Evolutionary conservation across 73 alveolate species (phyloP), one percentile per base, ranked within the genome.

Genomic region (Paramecium octaurelia): DNA sequence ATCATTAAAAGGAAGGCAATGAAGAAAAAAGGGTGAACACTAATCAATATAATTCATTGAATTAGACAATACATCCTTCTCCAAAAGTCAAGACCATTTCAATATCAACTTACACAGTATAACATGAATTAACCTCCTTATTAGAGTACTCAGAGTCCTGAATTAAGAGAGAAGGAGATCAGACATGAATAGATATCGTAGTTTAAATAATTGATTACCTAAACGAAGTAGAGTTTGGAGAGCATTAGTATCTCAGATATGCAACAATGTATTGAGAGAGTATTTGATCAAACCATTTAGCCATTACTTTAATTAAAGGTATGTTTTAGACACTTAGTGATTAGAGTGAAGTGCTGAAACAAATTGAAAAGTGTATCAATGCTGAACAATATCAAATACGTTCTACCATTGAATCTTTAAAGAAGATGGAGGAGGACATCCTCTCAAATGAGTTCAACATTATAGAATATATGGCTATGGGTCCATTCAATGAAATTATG

Each of bases 401-500:
- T n/a, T 24, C 70, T 31, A 80, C 91, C 20, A 46, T 80, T 10
- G 91, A 80, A 11, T 44, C 76, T 2, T 44, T 80, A 23, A 80
- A 27, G 21, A 80, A 80, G 27, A 80, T 80, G 91, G 91, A 80
- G 57, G 76, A 80, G 3, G 91, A 80, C 24, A 80, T 80, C 3
- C 31, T 23, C 0, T 43, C 70, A 46, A 80, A 80, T 80, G 91
- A 80, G 20, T 80, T 80, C 20, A 80, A 80, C 12, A 80, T 80
- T 23, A 42, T 80, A 23, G 91, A 80, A 80, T 44, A 80, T 80
- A 80, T 80, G 91, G 24, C 70, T 5, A 80, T 80, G 91, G 91
- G 91, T 40, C 91, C 91, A 42, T 80, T 80, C 24, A 80, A 80
- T 80, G 91, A 80, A 46, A 80, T 80, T 31, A 80, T 80, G 70